phyloP scores from a whole-genome alignment of 345 rosid species.

The Populus simonii region DNA sequence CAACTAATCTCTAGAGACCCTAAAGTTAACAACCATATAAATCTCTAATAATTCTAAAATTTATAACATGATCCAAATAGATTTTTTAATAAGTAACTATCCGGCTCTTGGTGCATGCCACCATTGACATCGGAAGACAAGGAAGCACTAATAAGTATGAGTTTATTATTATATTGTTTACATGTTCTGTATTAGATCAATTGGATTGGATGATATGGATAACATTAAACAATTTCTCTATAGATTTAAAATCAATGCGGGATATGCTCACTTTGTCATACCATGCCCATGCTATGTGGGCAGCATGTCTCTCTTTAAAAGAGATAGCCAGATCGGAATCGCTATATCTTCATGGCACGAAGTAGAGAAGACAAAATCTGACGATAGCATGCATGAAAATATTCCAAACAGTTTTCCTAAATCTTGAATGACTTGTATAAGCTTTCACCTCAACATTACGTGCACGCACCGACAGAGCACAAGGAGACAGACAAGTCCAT shows the following conservation, averaged over 20 bases:
- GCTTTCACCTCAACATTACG: no score
- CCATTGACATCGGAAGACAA: no score
- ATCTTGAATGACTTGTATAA: neutral
- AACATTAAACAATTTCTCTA: neutral
- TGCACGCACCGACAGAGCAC: no score
- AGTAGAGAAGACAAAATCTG: neutral
- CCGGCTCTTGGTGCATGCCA: neutral
- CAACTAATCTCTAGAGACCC: rapidly evolving
- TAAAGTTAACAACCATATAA: rapidly evolving
- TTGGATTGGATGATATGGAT: no score
- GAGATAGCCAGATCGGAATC: neutral
- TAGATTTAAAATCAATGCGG: no score
- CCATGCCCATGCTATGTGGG: neutral
- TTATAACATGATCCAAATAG: no score
- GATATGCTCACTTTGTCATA: neutral
- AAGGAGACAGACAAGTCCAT: no score
- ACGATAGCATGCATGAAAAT: neutral
- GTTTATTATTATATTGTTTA: no score
- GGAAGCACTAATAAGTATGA: neutral
- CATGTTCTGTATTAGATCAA: no score
- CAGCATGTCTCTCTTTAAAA: neutral
- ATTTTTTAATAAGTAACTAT: no score
- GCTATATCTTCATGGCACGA: neutral
- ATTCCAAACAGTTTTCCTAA: neutral
- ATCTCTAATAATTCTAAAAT: no score